phyloP scores from a whole-genome alignment of 805 yeast species.

The Starmerella tilneyi region DNA sequence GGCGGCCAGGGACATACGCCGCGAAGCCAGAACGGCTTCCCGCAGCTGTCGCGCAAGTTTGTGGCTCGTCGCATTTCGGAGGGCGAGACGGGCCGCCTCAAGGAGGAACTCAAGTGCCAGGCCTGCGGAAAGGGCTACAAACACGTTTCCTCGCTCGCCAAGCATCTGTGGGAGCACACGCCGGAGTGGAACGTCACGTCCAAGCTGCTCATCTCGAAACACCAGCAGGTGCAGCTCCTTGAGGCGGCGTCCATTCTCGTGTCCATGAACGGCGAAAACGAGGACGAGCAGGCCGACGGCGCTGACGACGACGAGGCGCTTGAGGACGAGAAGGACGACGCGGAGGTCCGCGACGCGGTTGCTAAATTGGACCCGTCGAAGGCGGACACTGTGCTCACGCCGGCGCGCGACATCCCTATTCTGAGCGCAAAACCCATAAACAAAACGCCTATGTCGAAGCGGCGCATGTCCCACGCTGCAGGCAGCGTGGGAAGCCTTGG shows the following conservation, averaged over 20 bases:
- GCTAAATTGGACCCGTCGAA: background rate
- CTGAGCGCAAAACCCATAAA: constrained; percentile 17
- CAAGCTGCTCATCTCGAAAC: constrained; percentile 69
- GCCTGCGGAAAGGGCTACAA: constrained; percentile 88
- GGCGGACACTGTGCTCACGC: constrained; percentile 14
- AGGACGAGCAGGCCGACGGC: constrained; percentile 10
- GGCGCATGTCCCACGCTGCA: constrained; percentile 13
- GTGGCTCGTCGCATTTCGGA: constrained; percentile 76
- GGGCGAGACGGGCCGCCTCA: constrained; percentile 75
- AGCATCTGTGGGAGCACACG: constrained; percentile 88
- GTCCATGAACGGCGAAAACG: constrained; percentile 47
- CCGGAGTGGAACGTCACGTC: constrained; percentile 89
- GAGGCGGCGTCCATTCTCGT: constrained; percentile 58
- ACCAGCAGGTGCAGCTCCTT: constrained; percentile 74
- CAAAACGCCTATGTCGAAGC: constrained; percentile 14
- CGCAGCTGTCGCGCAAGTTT: constrained; percentile 38
- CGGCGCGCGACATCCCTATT: constrained; percentile 20
- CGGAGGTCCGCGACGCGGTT: background rate
- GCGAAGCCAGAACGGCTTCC: constrained; percentile 10
- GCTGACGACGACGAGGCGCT: constrained; percentile 3
- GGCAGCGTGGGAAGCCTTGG: constrained; percentile 9
- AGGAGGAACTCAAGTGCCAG: constrained; percentile 77
- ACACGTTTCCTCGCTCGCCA: constrained; percentile 77
- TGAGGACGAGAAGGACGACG: constrained; percentile 7
- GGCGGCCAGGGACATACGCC: background rate